Conservation (phyloP, 768 basidiomycete species). For the Leccinum variicolor region DNA sequence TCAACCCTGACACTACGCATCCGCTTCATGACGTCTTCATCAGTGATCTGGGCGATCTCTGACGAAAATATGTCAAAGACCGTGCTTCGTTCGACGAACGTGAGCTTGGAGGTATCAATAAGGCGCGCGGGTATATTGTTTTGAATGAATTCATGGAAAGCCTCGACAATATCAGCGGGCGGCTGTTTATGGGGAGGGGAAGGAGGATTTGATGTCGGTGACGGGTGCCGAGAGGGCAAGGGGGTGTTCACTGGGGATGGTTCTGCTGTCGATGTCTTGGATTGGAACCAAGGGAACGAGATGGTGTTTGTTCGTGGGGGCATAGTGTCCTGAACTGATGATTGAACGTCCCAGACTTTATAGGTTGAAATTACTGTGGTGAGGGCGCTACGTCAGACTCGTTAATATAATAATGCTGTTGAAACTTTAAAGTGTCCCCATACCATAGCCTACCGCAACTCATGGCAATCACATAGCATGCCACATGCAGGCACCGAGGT, state of each 20-base stretch:
- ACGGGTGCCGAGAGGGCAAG: not conserved
- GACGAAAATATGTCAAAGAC: constrained; percentile 17
- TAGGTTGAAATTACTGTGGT: too few relatives aligned
- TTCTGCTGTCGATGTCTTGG: too few relatives aligned
- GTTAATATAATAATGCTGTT: too few relatives aligned
- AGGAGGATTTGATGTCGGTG: too few relatives aligned
- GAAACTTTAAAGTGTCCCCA: too few relatives aligned
- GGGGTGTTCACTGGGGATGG: not conserved
- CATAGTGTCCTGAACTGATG: not conserved
- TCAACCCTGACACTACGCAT: not conserved
- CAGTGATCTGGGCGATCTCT: constrained; percentile 15
- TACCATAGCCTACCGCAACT: too few relatives aligned
- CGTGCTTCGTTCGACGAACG: constrained; percentile 19
- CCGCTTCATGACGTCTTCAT: constrained; percentile 11
- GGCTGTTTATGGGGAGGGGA: not conserved
- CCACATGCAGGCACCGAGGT: too few relatives aligned
- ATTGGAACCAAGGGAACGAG: not conserved
- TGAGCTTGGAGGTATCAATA: constrained; percentile 22
- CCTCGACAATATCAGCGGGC: not conserved
- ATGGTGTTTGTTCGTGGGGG: not conserved
- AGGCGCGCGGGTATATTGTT: constrained; percentile 26
- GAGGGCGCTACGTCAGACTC: too few relatives aligned
- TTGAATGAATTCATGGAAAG: constrained; percentile 18
- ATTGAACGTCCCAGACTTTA: too few relatives aligned
- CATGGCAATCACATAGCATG: too few relatives aligned